Base-by-base conservation (phyloP, 2,329 filamentous ascomycete species). In the Verticillium klebahnii region DNA sequence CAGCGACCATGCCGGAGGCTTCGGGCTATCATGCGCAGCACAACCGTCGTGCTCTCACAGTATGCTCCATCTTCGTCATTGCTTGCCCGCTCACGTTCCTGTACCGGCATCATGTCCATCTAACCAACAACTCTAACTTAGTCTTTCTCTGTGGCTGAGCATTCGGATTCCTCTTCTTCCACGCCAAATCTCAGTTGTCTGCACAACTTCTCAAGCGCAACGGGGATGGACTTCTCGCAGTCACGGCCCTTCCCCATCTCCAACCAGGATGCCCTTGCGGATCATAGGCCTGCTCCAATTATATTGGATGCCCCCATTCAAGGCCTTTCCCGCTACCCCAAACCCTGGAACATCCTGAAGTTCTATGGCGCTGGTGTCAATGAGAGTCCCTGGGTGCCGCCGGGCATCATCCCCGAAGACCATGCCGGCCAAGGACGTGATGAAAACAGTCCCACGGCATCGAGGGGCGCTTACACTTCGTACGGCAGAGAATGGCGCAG, bases 311-410 rank as follows among this genome's bases (percentile, higher is more conserved):
- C n/a, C 36, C 31, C 54, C 29, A 32, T 34, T 7, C 60, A 34
- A 19, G 39, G 62, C 39, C 62, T 60, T 29, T 29, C 29, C 29
- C 29, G 29, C 4, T 29, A 29, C 29, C 68, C 59, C 54, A 67
- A 55, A 65, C 69, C 60, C 25, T 76, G 56, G 62, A 64, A 54
- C 68, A 54, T 71, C 34, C 23, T 62, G n/a, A 62, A 72, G 60
- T 81, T 77, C 73, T 80, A 77, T 63, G 25, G 32, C 14, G 54
- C 54, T 6, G 62, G 66, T 8, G 68, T 62, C 23, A 73, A 75
- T 65, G 74, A 80, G 66, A 77, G 71, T 8, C 80, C 80, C 58
- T 83, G 80, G 80, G 69, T 73, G 23, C 76, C 75, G n/a, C 71
- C 67, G 57, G 70, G 66, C 23, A 67, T 74, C 17, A 68, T 73